Evolutionary conservation across 225 moss, liverwort and hornwort species (phyloP), one percentile per base, ranked within the genome.

Genomic region (Climacium dendroides): DNA sequence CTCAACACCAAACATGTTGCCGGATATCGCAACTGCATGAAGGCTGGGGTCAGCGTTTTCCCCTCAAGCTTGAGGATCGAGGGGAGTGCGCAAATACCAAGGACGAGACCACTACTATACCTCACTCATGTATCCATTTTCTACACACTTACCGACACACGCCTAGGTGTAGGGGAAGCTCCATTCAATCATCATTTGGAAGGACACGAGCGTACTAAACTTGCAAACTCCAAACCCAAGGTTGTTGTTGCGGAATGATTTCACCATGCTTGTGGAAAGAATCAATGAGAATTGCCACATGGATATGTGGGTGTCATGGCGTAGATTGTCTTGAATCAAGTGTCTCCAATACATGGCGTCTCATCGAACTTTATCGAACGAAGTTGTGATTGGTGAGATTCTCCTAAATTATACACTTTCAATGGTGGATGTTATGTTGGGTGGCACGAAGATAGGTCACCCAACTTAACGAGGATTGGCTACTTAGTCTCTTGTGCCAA

Each of bases 211-310:
- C 3, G 7, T 52, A 81, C 63, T 52, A 65, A 48, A 19, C 52
- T 45, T n/a, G 12, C 48, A 48, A 48, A 48, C 48, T 50, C 50
- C 35, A 24, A 64, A 34, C 2, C 1, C 10, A 47, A 35, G 34
- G 64, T 32, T 65, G 50, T 35, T 18, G 0, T 26, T 37, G 81
- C 13, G 16, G 9, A 35, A 30, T 35, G n/a, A n/a, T 25, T 52
- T 81, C 23, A n/a, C 11, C 3, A 5, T 18, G 26, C 0, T 1
- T 48, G 4, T 2, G 14, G 12, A 12, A n/a, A 26, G 50, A 82
- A 12, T 52, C 24, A 5, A 45, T 45, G 45, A 45, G 26, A 13
- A n/a, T 52, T 16, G 35, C 6, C 59, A 59, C 41, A 41, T 50
- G 15, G 3, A 48, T 48, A 48, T 13, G 48, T 4, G 25, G 9